A percentile compares a stretch with the other conserved stretches of the same genome.
Conservation (phyloP, 2,329 filamentous ascomycete genomes). For the Aplosporella prunicola region DNA sequence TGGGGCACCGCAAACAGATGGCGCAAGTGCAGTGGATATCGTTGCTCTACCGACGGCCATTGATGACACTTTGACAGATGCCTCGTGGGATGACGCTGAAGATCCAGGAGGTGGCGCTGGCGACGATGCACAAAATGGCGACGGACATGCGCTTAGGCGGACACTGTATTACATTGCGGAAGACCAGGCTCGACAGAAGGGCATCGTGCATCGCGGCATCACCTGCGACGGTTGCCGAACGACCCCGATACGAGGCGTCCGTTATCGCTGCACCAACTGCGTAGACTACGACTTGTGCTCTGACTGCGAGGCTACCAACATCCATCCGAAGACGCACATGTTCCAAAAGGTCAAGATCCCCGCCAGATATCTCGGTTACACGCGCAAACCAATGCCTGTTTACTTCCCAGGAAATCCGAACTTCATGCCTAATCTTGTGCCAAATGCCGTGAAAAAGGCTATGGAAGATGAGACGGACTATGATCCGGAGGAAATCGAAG, state of each 20-base stretch:
- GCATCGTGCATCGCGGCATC: constrained; percentile 86
- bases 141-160: constrained; percentile 72
- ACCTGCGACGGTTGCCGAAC: constrained; percentile 84
- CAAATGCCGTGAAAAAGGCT: constrained; percentile 55
- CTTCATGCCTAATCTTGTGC: constrained; percentile 57
- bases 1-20: constrained; percentile 1
- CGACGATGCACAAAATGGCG: constrained; percentile 30
- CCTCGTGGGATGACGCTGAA: constrained; percentile 16
- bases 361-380: constrained; percentile 68
- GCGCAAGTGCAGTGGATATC: constrained; percentile 14
- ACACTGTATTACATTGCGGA: constrained; percentile 88
- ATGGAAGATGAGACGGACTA: constrained; percentile 41
- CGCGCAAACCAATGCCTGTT: constrained; percentile 68
- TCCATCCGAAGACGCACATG: constrained; percentile 82
- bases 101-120: constrained; percentile 19
- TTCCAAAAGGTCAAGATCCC: constrained; percentile 95
- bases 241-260: constrained; percentile 80
- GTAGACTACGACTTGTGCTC: constrained; percentile 94
- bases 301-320: constrained; percentile 67
- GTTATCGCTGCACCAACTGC: constrained; percentile 93
- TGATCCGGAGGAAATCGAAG: constrained; percentile 80
- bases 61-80: no score
- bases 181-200: constrained; percentile 78
- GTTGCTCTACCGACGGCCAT: constrained; percentile 12
- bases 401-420: constrained; percentile 86